These are phyloP conservation scores for Mortierella sp. DNA, from an alignment of 371 early-diverging fungal genomes.

Conservation along the genomic window DNA sequence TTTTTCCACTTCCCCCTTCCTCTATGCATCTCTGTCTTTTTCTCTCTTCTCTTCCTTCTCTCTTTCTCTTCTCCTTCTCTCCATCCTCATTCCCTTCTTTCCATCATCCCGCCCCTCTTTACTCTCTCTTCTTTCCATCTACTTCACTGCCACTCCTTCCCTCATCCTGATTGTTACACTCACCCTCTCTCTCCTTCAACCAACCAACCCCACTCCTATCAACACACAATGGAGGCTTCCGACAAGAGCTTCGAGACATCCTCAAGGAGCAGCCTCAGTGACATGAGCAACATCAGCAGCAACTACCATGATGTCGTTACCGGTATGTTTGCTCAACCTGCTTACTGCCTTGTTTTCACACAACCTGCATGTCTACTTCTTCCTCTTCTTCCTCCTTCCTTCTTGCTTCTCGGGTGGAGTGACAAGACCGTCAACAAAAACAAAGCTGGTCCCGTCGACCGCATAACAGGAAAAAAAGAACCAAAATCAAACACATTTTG, in stretches of 20 bases:
- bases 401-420: too few species aligned
- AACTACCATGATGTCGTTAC: conserved; percentile 41
- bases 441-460: background rate
- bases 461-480: background rate
- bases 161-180: background rate
- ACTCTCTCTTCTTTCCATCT: too few species aligned
- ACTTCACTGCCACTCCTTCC: background rate
- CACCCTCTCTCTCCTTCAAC: background rate
- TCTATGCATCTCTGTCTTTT: too few species aligned
- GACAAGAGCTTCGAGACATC: conserved; percentile 35
- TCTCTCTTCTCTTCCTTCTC: background rate
- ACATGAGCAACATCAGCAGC: conserved; percentile 42
- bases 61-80: background rate
- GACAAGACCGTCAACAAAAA: background rate
- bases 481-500: conserved; percentile 6
- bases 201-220: background rate
- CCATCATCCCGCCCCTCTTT: too few species aligned
- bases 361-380: too few species aligned
- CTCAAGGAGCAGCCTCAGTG: conserved; percentile 46
- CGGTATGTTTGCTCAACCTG: conserved; percentile 25
- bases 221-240: conserved; percentile 1
- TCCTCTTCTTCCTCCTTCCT: too few species aligned
- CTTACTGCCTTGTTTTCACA: background rate
- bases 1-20: too few species aligned
- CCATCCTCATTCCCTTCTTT: background rate